Evolutionary conservation across 441 rosid genomes (phyloP).

Genomic region (Bruguiera hainesii): DNA sequence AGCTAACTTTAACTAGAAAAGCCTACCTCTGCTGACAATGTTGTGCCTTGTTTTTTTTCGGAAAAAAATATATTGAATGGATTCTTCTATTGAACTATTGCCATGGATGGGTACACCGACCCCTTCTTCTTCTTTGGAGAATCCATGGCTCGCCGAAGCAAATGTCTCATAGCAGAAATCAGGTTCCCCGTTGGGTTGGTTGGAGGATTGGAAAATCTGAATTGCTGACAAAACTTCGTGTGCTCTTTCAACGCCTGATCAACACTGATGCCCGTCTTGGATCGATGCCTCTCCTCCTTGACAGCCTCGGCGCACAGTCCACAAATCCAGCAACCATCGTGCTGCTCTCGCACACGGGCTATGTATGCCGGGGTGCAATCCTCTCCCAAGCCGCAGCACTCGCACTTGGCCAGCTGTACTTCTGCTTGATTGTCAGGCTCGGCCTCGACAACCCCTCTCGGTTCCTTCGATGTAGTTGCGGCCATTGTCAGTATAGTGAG

Average conservation of each 20-base stretch:
- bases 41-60: too few relatives aligned
- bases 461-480: constrained; percentile 8
- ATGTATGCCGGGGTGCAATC: constrained; percentile 48
- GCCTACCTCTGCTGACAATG: too few relatives aligned
- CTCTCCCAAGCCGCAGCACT: constrained; percentile 50
- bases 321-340: constrained; percentile 43
- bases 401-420: constrained; percentile 35
- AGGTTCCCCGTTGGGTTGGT: constrained; percentile 33
- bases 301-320: constrained; percentile 52
- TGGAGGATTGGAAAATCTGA: constrained; percentile 40
- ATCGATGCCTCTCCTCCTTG: constrained; percentile 31
- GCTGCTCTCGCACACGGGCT: constrained; percentile 30
- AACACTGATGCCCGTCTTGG: constrained; percentile 18
- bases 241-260: constrained; percentile 43
- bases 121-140: constrained; percentile 33
- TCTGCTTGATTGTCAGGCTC: background rate
- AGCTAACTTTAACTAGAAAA: too few relatives aligned
- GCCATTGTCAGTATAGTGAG: background rate
- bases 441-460: background rate
- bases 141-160: constrained; percentile 37
- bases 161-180: constrained; percentile 36
- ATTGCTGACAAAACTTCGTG: constrained; percentile 38
- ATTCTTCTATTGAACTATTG: background rate
- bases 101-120: constrained; percentile 13
- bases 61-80: too few relatives aligned